Percentiles rank a stretch among this genome's conserved stretches.
These are phyloP conservation scores for Rachicladosporium sp. DNA, from an alignment of 2,329 filamentous ascomycete species.

Conservation along the genomic window DNA sequence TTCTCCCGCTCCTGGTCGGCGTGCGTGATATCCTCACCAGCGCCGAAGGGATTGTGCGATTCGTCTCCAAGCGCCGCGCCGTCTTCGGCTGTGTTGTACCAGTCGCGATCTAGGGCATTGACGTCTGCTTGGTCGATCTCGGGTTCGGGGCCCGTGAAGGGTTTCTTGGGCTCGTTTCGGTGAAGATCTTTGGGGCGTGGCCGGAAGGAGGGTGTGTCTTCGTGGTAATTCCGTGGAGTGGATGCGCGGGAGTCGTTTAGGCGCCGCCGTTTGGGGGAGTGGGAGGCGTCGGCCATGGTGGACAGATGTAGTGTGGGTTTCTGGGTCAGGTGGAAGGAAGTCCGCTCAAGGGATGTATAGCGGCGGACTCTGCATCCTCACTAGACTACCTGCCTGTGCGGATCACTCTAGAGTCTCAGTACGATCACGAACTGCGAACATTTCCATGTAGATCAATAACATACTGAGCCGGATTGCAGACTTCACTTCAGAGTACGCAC, in stretches of 20 bases:
- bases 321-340: no score
- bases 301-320: no score
- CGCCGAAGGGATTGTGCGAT: conserved; percentile 81
- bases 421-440: no score
- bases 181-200: conserved; percentile 17
- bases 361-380: no score
- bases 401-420: no score
- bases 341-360: no score
- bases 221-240: conserved; percentile 2
- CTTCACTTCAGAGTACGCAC: no score
- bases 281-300: conserved; percentile 15
- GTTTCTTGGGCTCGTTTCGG: conserved; percentile 36
- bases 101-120: conserved; percentile 72
- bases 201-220: conserved; percentile 2
- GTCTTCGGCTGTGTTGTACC: conserved; percentile 81
- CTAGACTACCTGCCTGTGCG: no score
- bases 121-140: conserved; percentile 53
- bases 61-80: conserved; percentile 83
- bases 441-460: no score
- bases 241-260: conserved; percentile 33
- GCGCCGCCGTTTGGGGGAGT: conserved; percentile 53
- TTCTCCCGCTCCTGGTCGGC: conserved; percentile 66
- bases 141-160: conserved; percentile 52
- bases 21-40: conserved; percentile 52
- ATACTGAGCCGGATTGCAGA: no score